phyloP scores from a whole-genome alignment of 2,329 filamentous ascomycete species.

The Clonostachys solani region DNA sequence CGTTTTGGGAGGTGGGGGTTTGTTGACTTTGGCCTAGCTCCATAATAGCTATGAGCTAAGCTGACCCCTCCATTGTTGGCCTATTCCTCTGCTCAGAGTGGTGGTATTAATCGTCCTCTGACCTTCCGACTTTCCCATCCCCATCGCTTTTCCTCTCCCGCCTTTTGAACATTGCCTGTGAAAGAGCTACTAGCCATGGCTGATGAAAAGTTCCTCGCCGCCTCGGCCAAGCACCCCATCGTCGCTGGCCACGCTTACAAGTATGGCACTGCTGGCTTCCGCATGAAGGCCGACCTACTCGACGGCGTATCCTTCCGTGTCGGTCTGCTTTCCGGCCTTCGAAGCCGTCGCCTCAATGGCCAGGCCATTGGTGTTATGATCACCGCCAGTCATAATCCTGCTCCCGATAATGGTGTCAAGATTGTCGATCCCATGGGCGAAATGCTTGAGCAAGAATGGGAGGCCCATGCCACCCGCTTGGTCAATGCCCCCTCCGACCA shows the following conservation, averaged over 20 bases:
- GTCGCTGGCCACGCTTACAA: conserved; percentile 51
- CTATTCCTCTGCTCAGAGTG: no score
- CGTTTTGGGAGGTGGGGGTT: no score
- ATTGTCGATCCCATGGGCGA: conserved; percentile 96
- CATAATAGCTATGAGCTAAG: no score
- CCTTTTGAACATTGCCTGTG: background rate
- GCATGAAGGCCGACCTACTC: conserved; percentile 72
- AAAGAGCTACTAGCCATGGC: conserved; percentile 23
- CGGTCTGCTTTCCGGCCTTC: conserved; percentile 80
- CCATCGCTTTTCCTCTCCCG: background rate
- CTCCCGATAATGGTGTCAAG: conserved; percentile 89
- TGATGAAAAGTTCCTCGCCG: conserved; percentile 53
- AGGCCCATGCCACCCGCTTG: conserved; percentile 79
- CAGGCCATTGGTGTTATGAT: conserved; percentile 97
- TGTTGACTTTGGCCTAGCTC: no score
- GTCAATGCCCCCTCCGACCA: conserved; percentile 80
- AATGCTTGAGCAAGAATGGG: conserved; percentile 97
- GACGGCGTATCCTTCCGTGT: conserved; percentile 92
- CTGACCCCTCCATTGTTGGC: no score
- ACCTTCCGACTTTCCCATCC: background rate
- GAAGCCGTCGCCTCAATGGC: conserved; percentile 84
- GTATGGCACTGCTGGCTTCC: conserved; percentile 65
- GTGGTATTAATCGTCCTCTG: background rate
- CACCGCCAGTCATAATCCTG: conserved; percentile 89
- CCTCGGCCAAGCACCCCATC: conserved; percentile 59